Base-by-base conservation (phyloP, 2,329 filamentous ascomycete species). In the Huntiella moniliformis region DNA sequence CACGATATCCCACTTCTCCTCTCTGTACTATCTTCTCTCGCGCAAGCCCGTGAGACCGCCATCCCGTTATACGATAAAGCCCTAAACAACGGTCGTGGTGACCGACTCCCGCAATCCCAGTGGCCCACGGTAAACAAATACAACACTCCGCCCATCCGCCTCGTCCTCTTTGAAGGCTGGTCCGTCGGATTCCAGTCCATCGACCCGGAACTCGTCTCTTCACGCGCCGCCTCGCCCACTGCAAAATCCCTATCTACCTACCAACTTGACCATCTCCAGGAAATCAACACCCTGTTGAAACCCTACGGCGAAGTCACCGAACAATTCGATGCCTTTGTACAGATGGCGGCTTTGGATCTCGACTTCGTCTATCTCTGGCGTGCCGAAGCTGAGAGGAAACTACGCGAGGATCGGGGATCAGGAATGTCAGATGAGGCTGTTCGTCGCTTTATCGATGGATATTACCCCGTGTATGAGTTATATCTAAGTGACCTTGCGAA, bases 121-220 rank as follows among this genome's bases (percentile, higher is more conserved):
- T 92, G 85, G 82, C 62, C 67, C 18, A 56, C 56, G 11, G 67
- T 79, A 49, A 74, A 75, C 52, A 61, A 58, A 39, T 61, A 60
- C 0, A 68, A 68, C 6, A 65, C 71, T 45, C 59, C 56, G 2
- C 64, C 60, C n/a, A 61, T 72, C 17, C 61, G 71, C 17, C 74
- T 88, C 5, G 70, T 94, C 16, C 73, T 94, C 44, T 77, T 94
- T 52, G 86, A 95, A 60, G 86, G 87, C 13, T 94, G 86, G 87
- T 91, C 81, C 59, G 76, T 93, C 10, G 87, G 85, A 2, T 94
- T 94, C 62, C 74, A 77, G 4, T 61, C 79, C 0, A 60, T 87
- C 10, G 54, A 63, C 28, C 60, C 68, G 0, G 57, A 63, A n/a
- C 66, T 70, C 4, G 58, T 73, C 3, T 66, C 68, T 22, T 58